These are phyloP conservation scores for Chlorella ohadii DNA, from an alignment of 139 green algal genomes.

Conservation along the genomic window DNA sequence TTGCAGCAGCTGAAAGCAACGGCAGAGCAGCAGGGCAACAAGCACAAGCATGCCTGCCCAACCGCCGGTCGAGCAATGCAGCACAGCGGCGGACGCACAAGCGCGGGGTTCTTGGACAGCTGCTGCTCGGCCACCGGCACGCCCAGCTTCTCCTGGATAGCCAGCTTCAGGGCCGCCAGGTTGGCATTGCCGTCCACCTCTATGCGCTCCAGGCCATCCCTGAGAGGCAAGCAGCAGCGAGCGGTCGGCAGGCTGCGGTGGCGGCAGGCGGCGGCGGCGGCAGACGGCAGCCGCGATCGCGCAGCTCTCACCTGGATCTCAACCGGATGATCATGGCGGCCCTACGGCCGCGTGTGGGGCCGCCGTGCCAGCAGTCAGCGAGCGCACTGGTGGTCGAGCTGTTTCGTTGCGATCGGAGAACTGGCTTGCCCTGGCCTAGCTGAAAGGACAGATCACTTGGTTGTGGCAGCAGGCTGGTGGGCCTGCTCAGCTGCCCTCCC, in stretches of 20 bases:
- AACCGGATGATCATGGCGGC: constrained; percentile 75
- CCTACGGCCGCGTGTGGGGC: too few relatives aligned
- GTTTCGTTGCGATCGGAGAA: too few relatives aligned
- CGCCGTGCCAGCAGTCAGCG: too few relatives aligned
- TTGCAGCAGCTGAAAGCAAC: too few relatives aligned
- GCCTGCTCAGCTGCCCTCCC: too few relatives aligned
- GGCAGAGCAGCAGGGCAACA: too few relatives aligned
- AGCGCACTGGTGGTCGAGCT: too few relatives aligned
- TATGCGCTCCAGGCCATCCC: constrained; percentile 89
- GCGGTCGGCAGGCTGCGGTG: not conserved
- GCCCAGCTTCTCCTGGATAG: constrained; percentile 67
- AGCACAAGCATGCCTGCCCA: too few relatives aligned
- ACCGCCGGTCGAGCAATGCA: too few relatives aligned
- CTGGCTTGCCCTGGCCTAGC: too few relatives aligned
- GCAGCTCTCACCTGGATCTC: constrained; percentile 56
- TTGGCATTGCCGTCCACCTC: constrained; percentile 62
- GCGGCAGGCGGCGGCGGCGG: not conserved
- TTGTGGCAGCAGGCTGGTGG: too few relatives aligned
- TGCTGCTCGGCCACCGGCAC: constrained; percentile 77
- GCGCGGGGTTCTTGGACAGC: constrained; percentile 72
- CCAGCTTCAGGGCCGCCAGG: constrained; percentile 59
- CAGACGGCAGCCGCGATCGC: not conserved
- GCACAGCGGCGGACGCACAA: constrained; percentile 62
- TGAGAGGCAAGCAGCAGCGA: constrained; percentile 7
- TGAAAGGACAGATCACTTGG: too few relatives aligned